Percentiles rank a stretch among this genome's conserved stretches.
phyloP scores from a whole-genome alignment of 2,329 filamentous ascomycete genomes.

The Sclerotinia spermophila region DNA sequence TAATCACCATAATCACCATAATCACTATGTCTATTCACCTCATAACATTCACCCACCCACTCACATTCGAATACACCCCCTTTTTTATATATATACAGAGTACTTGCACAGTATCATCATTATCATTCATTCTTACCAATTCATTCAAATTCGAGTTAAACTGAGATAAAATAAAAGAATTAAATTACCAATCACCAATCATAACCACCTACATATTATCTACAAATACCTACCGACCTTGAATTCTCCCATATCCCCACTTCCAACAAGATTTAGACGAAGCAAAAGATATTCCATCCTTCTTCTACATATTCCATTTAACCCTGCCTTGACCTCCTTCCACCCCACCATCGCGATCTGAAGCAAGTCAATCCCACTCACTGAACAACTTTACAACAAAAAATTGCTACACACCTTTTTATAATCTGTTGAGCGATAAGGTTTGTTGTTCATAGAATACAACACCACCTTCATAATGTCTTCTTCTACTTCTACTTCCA shows the following conservation, averaged over 20 bases:
- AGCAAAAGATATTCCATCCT: background rate
- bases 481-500: background rate
- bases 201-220: background rate
- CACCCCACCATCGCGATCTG: constrained; percentile 15
- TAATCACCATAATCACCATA: no score
- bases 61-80: background rate
- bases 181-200: background rate
- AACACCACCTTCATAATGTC: background rate
- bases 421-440: constrained; percentile 4
- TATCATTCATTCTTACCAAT: background rate
- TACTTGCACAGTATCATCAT: no score
- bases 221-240: background rate
- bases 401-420: background rate
- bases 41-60: background rate
- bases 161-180: no score
- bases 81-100: background rate
- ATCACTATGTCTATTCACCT: no score
- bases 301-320: background rate
- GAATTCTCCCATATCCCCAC: background rate
- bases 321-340: constrained; percentile 8
- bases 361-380: constrained; percentile 6
- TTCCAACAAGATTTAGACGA: background rate
- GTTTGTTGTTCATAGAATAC: constrained; percentile 1
- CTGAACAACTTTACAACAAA: constrained; percentile 11
- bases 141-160: background rate